A percentile compares a stretch with the other conserved stretches of the same genome.
Conservation (phyloP, 2,329 filamentous ascomycete genomes). For the Cladosporium halotolerans region DNA sequence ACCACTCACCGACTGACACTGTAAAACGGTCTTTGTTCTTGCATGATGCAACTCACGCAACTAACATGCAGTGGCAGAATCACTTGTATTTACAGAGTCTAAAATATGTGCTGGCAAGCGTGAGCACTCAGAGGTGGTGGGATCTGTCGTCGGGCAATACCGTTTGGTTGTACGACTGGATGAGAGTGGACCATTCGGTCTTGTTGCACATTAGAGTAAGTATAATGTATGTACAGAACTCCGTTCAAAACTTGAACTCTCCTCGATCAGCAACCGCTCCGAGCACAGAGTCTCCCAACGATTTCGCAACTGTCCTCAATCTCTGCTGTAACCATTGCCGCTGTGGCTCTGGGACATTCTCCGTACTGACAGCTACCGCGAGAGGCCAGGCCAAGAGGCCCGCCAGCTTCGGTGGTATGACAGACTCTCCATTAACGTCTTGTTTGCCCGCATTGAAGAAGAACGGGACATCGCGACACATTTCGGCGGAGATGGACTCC, state of each 20-base stretch:
- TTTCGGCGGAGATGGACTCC: slow-evolving; percentile 6
- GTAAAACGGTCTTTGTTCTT: too few relatives aligned
- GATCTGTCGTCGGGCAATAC: too few relatives aligned
- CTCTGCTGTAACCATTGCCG: slow-evolving; percentile 7
- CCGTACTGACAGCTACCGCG: slow-evolving; percentile 8
- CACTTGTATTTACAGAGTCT: too few relatives aligned
- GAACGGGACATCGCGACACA: slow-evolving; percentile 7
- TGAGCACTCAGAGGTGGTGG: too few relatives aligned
- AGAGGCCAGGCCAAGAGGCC: slow-evolving; percentile 8
- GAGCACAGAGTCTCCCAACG: slow-evolving; percentile 3
- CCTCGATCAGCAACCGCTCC: not conserved
- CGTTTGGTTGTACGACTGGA: too few relatives aligned
- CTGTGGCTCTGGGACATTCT: slow-evolving; percentile 6
- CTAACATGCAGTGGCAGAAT: too few relatives aligned
- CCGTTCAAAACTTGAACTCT: slow-evolving; percentile 6
- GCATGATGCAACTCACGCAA: too few relatives aligned
- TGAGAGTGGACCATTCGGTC: too few relatives aligned
- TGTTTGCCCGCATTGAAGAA: not conserved
- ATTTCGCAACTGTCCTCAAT: slow-evolving; percentile 1
- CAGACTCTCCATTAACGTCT: not conserved
- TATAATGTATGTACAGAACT: not conserved
- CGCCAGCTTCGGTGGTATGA: slow-evolving; percentile 9
- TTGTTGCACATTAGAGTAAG: too few relatives aligned
- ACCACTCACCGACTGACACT: too few relatives aligned
- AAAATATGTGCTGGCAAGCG: too few relatives aligned